Evolutionary conservation across 257 asterid genomes (phyloP), one percentile per base, ranked within the genome.

Genomic region (Solanum arcanum): DNA sequence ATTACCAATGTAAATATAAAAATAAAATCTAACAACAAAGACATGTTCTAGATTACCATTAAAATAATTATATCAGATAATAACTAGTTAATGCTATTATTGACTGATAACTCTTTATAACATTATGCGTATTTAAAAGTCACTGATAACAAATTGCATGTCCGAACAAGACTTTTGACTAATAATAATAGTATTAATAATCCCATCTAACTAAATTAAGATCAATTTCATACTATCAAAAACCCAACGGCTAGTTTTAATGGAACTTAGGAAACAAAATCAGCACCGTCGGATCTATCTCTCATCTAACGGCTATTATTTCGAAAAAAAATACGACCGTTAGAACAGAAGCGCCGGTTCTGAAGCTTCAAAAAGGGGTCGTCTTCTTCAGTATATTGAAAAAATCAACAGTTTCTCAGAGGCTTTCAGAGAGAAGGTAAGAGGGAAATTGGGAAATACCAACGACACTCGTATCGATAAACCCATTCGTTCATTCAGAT

Each of bases 291-390:
- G 33, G 94, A 92, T 93, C 90, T 13, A 16, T 80, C 31, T 74
- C 13, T 49, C 35, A 91, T 89, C 93, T 74, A 86, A 92, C 93
- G 95, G 94, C 75, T 76, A 21, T 2, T 13, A 76, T 83, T 90
- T 89, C 66, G 3, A 31, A 69, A 47, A 76, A 87, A 78, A 90
- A 92, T 89, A 56, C 8, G 95, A 94, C 98, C 98, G 98, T 94
- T 94, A 90, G 91, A 70, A 88, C 5, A 74, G 39, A 49, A 86
- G 89, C 87, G 68, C 87, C 91, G 85, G 49, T 85, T 85, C 89
- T 70, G 35, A 86, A 60, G 90, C 92, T 90, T 92, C 86, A 92
- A 91, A 92, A 89, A 83, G 89, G 87, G 84, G 90, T 16, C 86
- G 37, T 20, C 47, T 69, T 85, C 88, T 37, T 47, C 11, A 21